phyloP scores from a whole-genome alignment of 2,329 filamentous ascomycete species.

The Ceratocystis lukuohia region DNA sequence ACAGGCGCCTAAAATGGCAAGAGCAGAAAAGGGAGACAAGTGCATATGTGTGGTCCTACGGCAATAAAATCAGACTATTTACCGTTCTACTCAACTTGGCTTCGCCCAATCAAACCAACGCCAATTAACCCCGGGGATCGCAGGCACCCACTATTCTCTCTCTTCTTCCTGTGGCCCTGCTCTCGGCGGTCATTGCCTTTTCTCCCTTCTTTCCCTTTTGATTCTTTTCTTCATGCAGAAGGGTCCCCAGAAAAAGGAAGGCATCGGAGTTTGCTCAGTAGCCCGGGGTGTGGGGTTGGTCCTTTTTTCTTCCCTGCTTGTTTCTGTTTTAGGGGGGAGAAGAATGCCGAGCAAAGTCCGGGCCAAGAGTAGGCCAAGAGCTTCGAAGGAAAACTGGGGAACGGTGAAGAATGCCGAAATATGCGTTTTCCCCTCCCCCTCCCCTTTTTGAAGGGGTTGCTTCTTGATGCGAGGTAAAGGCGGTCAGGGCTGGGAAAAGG shows the following conservation, averaged over 20 bases:
- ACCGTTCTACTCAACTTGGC: no score
- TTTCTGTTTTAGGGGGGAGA: background rate
- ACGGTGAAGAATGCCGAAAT: background rate
- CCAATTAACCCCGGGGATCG: no score
- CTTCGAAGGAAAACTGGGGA: background rate
- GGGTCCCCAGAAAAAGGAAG: constrained; percentile 6
- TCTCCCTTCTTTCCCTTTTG: background rate
- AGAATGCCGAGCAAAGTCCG: constrained; percentile 5
- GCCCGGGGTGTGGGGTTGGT: background rate
- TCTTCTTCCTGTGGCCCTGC: no score
- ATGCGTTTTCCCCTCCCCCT: background rate
- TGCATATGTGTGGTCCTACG: background rate
- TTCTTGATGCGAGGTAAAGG: background rate
- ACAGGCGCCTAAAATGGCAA: no score
- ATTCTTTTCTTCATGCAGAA: background rate
- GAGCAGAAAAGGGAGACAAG: no score
- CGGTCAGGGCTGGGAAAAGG: background rate
- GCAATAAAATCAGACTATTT: background rate
- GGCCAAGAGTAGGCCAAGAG: background rate
- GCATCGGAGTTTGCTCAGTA: background rate
- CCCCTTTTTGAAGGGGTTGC: background rate
- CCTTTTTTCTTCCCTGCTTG: background rate
- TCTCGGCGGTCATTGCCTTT: no score
- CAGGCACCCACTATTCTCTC: no score
- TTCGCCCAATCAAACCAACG: no score